Evolutionary conservation across 73 alveolate genomes (phyloP), one percentile per base, ranked within the genome.

Genomic region (Symbiodinium natans): DNA sequence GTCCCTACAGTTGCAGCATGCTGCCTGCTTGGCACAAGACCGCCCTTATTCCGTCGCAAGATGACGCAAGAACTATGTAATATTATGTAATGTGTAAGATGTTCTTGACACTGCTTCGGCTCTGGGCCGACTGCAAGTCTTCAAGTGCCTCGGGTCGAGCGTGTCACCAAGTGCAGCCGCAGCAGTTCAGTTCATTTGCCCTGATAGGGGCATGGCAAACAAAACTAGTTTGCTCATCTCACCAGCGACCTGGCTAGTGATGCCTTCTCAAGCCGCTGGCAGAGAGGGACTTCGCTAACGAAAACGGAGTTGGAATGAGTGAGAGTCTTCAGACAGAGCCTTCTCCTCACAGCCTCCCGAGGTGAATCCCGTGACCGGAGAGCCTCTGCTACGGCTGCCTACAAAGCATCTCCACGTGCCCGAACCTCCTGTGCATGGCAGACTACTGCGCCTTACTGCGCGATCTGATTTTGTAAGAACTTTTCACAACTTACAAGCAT

Each of bases 401-500:
- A 38, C 77, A 25, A 92, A 92, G n/a, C 98, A 92, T 43, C 92
- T 92, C 42, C 98, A 92, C 74, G 98, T 92, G 54, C 98, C 36
- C 80, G 19, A 23, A 36, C 80, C 33, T 27, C 33, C 80, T 9
- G 27, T 31, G 36, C 27, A 52, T 29, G n/a, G 38, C 74, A 52
- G n/a, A n/a, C n/a, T n/a, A n/a, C n/a, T n/a, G n/a, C n/a, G n/a
- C n/a, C n/a, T n/a, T n/a, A n/a, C n/a, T n/a, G n/a, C n/a, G n/a
- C n/a, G n/a, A n/a, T n/a, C n/a, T n/a, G n/a, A n/a, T n/a, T n/a
- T n/a, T n/a, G n/a, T n/a, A n/a, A n/a, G n/a, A n/a, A n/a, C n/a
- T n/a, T n/a, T n/a, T n/a, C n/a, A n/a, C n/a, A n/a, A n/a, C n/a
- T n/a, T n/a, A n/a, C n/a, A n/a, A n/a, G n/a, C n/a, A n/a, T n/a